Conservation (phyloP, 352 stramenopile genomes). For the Pythium phragmiticola region DNA sequence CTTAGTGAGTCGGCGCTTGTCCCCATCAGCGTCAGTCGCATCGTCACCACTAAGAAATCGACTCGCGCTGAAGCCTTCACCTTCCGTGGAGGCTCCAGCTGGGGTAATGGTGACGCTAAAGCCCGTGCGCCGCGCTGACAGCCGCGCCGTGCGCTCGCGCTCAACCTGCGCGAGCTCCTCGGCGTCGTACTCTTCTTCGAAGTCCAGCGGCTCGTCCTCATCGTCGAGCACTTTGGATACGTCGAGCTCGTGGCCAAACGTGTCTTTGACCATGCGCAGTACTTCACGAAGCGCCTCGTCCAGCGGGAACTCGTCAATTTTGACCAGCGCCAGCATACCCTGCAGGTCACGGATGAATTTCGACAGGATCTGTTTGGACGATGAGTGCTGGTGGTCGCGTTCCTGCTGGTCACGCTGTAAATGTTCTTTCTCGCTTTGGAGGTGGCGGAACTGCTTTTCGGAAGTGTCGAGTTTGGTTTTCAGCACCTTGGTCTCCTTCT, state of each 20-base stretch:
- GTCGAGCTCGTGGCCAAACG: constrained; percentile 53
- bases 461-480: constrained; percentile 43
- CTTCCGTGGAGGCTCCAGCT: constrained; percentile 5
- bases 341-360: constrained; percentile 61
- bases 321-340: constrained; percentile 69
- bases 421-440: constrained; percentile 58
- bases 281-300: constrained; percentile 76
- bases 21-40: constrained; percentile 3
- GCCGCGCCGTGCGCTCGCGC: constrained; percentile 23
- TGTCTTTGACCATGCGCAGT: constrained; percentile 56
- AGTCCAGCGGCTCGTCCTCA: constrained; percentile 59
- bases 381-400: constrained; percentile 51
- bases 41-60: constrained; percentile 3
- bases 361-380: constrained; percentile 48
- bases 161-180: constrained; percentile 44
- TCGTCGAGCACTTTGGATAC: constrained; percentile 51
- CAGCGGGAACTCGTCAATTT: constrained; percentile 71
- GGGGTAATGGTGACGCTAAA: constrained; percentile 18
- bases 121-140: constrained; percentile 17
- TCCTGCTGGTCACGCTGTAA: constrained; percentile 60
- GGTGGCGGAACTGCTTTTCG: constrained; percentile 36
- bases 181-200: constrained; percentile 61
- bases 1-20: constrained; percentile 25
- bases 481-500: constrained; percentile 47
- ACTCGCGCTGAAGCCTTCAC: neutral